Base-by-base conservation (phyloP, 371 early-diverging fungal genomes). In the Capillidium heterosporum region DNA sequence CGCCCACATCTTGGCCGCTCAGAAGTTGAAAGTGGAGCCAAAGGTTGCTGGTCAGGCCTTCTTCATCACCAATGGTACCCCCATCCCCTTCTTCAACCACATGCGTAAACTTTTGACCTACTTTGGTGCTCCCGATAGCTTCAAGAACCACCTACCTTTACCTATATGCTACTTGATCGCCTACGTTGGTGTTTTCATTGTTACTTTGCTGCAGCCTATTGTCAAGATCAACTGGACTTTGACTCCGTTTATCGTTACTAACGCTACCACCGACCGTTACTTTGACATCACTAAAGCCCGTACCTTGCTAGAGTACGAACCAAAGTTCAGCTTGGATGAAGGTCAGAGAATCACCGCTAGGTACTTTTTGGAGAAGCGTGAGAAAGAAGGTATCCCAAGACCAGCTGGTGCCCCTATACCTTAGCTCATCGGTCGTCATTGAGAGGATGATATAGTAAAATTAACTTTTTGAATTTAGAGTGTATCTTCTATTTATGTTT, bases 11-110 rank as follows among this genome's bases (percentile, higher is more conserved):
- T 71, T 91, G 51, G 92, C 92, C 11, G 85, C 84, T 1, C 82
- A 91, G 48, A 83, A 80, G 60, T 66, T 92, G 32, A 61, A 69
- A 4, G 64, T 61, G 29, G 66, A 67, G n/a, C 59, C 65, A 19
- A 48, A 58, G n/a, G 65, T 67, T 47, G 68, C 62, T 39, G 77
- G 80, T 26, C 67, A 76, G 66, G 78, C 82, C 10, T 94, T 88
- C 68, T 82, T 85, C 59, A 80, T 95, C 61, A 95, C 94, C 56
- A 90, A 93, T 60, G 92, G 89, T 56, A 78, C 87, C 1, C 93
- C 93, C 27, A 75, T 86, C n/a, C 85, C 84, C 15, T 91, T 91
- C 71, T 93, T 92, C 90, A 87, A 89, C 61, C 81, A 89, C 59
- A 72, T 82, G 48, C 75, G 82, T 49, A 65, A 72, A 44, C 65